These are phyloP conservation scores for Zasmidium angulare DNA, from an alignment of 2,329 filamentous ascomycete genomes.

Conservation along the genomic window DNA sequence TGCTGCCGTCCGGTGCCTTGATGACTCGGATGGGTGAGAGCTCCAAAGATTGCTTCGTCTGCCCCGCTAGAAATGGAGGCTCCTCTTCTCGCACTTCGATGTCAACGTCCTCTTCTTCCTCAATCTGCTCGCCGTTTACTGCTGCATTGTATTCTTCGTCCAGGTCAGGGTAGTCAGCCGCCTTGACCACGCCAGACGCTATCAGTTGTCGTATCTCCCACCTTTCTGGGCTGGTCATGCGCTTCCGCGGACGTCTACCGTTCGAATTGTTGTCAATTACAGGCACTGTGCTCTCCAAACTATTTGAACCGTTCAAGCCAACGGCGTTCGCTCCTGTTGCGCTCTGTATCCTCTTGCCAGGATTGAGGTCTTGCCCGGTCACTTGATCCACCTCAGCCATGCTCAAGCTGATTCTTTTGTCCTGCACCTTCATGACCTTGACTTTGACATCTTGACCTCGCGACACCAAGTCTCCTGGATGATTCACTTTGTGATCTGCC, in stretches of 20 bases:
- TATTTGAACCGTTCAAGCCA: slow-evolving; percentile 65
- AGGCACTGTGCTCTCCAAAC: slow-evolving; percentile 51
- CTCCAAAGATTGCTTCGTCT: slow-evolving; percentile 94
- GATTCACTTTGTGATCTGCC: slow-evolving; percentile 80
- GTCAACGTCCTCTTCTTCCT: slow-evolving; percentile 93
- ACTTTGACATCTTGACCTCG: slow-evolving; percentile 84
- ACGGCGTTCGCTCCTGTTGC: slow-evolving; percentile 85
- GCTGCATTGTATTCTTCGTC: slow-evolving; percentile 92
- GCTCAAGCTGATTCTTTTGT: slow-evolving; percentile 77
- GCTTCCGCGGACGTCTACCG: slow-evolving; percentile 70
- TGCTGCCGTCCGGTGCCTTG: slow-evolving; percentile 95
- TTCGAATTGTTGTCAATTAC: slow-evolving; percentile 59
- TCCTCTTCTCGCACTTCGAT: slow-evolving; percentile 97
- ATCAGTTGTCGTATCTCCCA: slow-evolving; percentile 98
- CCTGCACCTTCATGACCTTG: slow-evolving; percentile 86
- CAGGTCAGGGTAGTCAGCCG: slow-evolving; percentile 89
- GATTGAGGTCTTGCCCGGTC: slow-evolving; percentile 78
- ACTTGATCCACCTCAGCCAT: slow-evolving; percentile 97
- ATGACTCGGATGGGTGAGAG: slow-evolving; percentile 94
- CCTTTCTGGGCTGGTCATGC: slow-evolving; percentile 92
- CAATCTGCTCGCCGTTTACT: slow-evolving; percentile 80
- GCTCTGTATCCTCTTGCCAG: slow-evolving; percentile 73
- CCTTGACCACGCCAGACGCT: slow-evolving; percentile 88
- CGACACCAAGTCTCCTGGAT: slow-evolving; percentile 83
- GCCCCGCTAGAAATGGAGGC: slow-evolving; percentile 90